Base-by-base conservation (phyloP, 495 filamentous ascomycete genomes). In the Aspergillus conjunctus region DNA sequence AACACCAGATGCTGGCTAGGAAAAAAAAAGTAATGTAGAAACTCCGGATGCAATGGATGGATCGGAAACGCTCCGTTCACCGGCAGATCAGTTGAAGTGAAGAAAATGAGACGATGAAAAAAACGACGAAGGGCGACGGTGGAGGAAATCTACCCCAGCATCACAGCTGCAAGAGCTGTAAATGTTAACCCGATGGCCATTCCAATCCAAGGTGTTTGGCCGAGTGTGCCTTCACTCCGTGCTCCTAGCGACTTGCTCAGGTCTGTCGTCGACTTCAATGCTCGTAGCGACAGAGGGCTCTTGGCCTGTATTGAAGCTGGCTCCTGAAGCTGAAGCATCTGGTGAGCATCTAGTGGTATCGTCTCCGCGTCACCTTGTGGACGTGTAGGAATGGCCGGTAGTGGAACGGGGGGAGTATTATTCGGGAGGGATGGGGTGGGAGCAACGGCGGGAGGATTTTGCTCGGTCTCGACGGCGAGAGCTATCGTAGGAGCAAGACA, bases 151-250 rank as follows among this genome's bases (percentile, higher is more conserved):
- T 57, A 79, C 32, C 78, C 78, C 54, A 80, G 64, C 75, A 78
- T 79, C 30, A 78, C 74, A 10, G 78, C 78, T 12, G 78, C 72
- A 31, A 79, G 54, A 9, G 76, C 73, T 32, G 78, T 80, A 51
- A 71, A 79, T 21, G 75, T 77, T 52, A 80, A 52, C 26, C 78
- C 78, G 51, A 80, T 77, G 15, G 74, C 78, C 77, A 79, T 79
- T 22, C 78, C 78, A 52, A 78, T 77, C 78, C 78, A 80, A 32
- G 78, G 78, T 0, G 78, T 75, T 58, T 80, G 76, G 21, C 78
- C 78, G 0, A 80, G 66, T 10, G 72, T 74, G 30, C 78, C 78
- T 60, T 80, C 78, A 57, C 75, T 80, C 59, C 77, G 68, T 39
- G 69, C 74, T 53, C 68, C 69, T 43, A 75, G 69, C 10, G 73